Evolutionary conservation across 2,329 filamentous ascomycete genomes (phyloP).

Genomic region (Dactylellina cionopaga): DNA sequence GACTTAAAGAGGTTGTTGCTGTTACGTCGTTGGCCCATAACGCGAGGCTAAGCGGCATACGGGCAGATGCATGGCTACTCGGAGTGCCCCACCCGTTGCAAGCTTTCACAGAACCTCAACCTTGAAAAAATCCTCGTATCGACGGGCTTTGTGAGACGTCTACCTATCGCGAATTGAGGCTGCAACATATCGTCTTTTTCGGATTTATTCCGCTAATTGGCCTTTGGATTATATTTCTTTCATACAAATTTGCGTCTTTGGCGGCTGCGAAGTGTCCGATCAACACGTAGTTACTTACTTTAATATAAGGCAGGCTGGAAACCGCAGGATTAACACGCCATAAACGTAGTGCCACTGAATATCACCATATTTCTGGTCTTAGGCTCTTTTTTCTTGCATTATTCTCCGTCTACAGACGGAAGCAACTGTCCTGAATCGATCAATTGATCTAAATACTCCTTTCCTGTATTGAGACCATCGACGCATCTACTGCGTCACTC

Average conservation of each 20-base stretch:
- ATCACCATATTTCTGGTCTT: too few relatives aligned
- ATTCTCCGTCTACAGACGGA: too few relatives aligned
- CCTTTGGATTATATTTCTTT: neutral
- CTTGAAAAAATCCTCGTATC: conserved; percentile 22
- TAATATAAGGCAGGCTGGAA: conserved; percentile 12
- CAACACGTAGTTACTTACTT: neutral
- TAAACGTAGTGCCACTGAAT: too few relatives aligned
- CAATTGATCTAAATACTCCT: too few relatives aligned
- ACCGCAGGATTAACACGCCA: conserved; percentile 7
- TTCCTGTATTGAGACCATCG: too few relatives aligned
- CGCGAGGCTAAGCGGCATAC: too few relatives aligned
- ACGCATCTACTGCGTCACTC: too few relatives aligned
- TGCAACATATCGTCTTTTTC: neutral
- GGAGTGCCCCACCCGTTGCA: too few relatives aligned
- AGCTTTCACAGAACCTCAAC: conserved; percentile 8
- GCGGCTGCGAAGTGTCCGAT: neutral
- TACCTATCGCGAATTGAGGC: neutral
- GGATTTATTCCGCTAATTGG: conserved; percentile 23
- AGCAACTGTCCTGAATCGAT: too few relatives aligned
- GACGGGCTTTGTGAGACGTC: conserved; percentile 19
- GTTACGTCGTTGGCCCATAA: neutral
- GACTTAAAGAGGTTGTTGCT: too few relatives aligned
- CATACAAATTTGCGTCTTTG: neutral
- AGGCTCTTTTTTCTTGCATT: too few relatives aligned
- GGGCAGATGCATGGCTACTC: too few relatives aligned